A percentile compares a stretch with the other conserved stretches of the same genome.
Evolutionary conservation across 2,329 filamentous ascomycete genomes (phyloP).

Genomic region (Pseudocercospora fijiensis): DNA sequence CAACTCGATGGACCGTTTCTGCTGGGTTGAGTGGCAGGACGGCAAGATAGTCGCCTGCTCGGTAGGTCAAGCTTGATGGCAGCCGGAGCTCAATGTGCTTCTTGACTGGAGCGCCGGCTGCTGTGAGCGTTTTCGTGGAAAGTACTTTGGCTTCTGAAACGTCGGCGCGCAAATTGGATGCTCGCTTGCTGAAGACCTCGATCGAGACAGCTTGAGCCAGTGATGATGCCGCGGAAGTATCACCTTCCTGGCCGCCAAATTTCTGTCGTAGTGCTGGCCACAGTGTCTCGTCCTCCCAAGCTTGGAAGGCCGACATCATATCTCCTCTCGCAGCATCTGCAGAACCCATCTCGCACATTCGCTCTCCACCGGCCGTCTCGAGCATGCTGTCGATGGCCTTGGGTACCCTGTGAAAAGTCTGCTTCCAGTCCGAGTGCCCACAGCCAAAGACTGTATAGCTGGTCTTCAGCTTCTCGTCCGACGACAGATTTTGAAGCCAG

Average conservation of each 20-base stretch:
- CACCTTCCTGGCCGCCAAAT: constrained; percentile 30
- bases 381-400: constrained; percentile 60
- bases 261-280: constrained; percentile 53
- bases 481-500: constrained; percentile 61
- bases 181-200: constrained; percentile 55
- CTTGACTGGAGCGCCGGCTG: constrained; percentile 56
- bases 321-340: constrained; percentile 63
- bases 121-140: constrained; percentile 53
- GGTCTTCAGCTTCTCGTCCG: constrained; percentile 53
- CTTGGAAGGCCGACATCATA: constrained; percentile 67
- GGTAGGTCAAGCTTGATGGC: constrained; percentile 58
- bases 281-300: constrained; percentile 62
- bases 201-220: constrained; percentile 48
- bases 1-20: constrained; percentile 60
- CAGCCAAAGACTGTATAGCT: constrained; percentile 70
- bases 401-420: constrained; percentile 68
- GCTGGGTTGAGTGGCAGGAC: constrained; percentile 63
- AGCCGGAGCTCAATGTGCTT: constrained; percentile 51
- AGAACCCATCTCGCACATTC: constrained; percentile 53
- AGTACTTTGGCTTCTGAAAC: constrained; percentile 62
- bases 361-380: constrained; percentile 49
- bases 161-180: constrained; percentile 61
- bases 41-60: constrained; percentile 73
- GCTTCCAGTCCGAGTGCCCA: constrained; percentile 57
- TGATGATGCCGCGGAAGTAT: constrained; percentile 13